These are phyloP conservation scores for Boletus putidus DNA, from an alignment of 1,284 basidiomycete genomes.

Conservation along the genomic window DNA sequence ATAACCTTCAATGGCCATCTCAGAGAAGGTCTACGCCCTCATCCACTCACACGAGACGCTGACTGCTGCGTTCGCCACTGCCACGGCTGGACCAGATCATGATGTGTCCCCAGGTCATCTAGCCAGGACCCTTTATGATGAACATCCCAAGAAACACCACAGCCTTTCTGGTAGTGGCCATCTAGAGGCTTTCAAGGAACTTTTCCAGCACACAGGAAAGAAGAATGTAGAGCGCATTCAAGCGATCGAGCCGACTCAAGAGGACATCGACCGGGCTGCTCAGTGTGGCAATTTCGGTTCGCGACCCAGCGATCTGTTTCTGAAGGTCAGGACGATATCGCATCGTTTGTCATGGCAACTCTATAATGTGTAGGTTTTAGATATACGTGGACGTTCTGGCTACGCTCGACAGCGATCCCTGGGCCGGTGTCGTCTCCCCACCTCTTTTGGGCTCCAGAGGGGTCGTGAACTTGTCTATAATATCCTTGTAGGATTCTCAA, in stretches of 20 bases:
- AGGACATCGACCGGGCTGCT: constrained; percentile 43
- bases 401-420: constrained; percentile 51
- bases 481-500: constrained; percentile 42
- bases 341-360: background rate
- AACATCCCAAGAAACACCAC: constrained; percentile 13
- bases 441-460: constrained; percentile 56
- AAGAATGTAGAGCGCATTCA: constrained; percentile 27
- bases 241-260: constrained; percentile 34
- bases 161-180: constrained; percentile 13
- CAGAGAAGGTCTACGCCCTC: constrained; percentile 30
- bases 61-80: constrained; percentile 33
- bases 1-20: constrained; percentile 28
- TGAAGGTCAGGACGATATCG: constrained; percentile 39
- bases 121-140: constrained; percentile 30
- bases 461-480: constrained; percentile 54
- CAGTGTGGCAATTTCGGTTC: constrained; percentile 46
- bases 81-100: constrained; percentile 16
- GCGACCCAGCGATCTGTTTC: constrained; percentile 50
- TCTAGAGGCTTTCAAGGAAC: constrained; percentile 23
- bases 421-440: constrained; percentile 56
- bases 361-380: constrained; percentile 31
- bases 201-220: constrained; percentile 26
- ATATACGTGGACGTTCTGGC: constrained; percentile 58
- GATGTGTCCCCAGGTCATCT: constrained; percentile 31
- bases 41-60: constrained; percentile 31